Evolutionary conservation across 2,329 filamentous ascomycete genomes (phyloP).

Genomic region (Atkinsonella texensis): DNA sequence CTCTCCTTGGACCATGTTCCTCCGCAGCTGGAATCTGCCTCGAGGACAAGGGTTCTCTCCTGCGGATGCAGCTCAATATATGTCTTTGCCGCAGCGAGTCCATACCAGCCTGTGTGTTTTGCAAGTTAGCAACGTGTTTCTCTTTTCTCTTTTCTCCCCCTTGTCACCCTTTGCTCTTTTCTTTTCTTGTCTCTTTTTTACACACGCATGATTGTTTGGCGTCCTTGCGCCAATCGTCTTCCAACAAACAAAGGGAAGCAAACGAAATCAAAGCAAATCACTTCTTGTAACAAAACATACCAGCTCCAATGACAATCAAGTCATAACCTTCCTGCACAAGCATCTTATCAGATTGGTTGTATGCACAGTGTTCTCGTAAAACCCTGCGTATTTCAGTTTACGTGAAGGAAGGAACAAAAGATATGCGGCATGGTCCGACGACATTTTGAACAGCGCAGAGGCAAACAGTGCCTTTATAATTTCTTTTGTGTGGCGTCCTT

Average conservation of each 20-base stretch:
- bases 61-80: constrained; percentile 36
- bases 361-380: neutral
- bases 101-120: constrained; percentile 29
- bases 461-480: neutral
- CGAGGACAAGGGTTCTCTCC: constrained; percentile 35
- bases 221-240: neutral
- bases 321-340: neutral
- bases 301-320: neutral
- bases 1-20: constrained; percentile 49
- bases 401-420: neutral
- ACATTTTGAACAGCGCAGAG: neutral
- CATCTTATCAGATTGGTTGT: neutral
- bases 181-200: neutral
- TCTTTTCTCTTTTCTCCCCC: too few relatives aligned
- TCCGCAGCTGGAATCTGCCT: constrained; percentile 36
- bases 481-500: too few relatives aligned
- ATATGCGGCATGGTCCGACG: neutral
- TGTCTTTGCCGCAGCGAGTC: constrained; percentile 39
- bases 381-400: neutral
- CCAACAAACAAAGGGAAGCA: neutral
- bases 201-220: neutral
- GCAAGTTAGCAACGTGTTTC: neutral
- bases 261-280: neutral
- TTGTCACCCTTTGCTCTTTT: too few relatives aligned
- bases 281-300: neutral